These are phyloP conservation scores for Alternaria novae-zelandiae DNA, from an alignment of 2,329 filamentous ascomycete genomes.

Conservation along the genomic window DNA sequence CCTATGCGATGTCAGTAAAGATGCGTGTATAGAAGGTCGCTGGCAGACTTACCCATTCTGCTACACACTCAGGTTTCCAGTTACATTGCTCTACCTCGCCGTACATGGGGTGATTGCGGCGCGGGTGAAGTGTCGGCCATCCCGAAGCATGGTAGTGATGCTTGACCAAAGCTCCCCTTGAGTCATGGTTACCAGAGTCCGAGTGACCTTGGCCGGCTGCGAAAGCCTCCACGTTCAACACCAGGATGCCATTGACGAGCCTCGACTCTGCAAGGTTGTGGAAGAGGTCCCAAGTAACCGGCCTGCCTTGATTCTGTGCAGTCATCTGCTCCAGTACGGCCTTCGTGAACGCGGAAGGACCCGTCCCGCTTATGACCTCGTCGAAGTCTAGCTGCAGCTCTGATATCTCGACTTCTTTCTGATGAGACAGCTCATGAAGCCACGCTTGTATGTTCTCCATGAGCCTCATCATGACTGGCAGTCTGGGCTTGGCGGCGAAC, in stretches of 20 bases:
- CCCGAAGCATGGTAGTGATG: constrained; percentile 78
- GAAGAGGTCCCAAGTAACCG: constrained; percentile 68
- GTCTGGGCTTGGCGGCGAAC: constrained; percentile 71
- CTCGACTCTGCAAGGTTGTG: constrained; percentile 71
- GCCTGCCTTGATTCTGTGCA: constrained; percentile 49
- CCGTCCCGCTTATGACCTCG: constrained; percentile 75
- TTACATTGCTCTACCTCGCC: constrained; percentile 75
- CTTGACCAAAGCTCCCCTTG: constrained; percentile 70
- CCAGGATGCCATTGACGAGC: constrained; percentile 67
- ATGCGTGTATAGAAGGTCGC: neutral
- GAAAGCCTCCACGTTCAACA: constrained; percentile 74
- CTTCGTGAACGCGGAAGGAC: constrained; percentile 71
- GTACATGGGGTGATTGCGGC: constrained; percentile 71
- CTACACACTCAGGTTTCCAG: constrained; percentile 70
- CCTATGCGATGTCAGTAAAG: constrained; percentile 40
- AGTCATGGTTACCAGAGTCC: constrained; percentile 72
- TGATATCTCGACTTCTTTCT: constrained; percentile 65
- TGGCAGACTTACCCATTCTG: constrained; percentile 57
- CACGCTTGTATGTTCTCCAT: constrained; percentile 73
- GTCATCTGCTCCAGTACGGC: constrained; percentile 72
- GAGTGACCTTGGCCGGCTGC: constrained; percentile 77
- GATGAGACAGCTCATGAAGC: constrained; percentile 65
- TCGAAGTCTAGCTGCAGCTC: constrained; percentile 73
- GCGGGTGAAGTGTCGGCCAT: constrained; percentile 71
- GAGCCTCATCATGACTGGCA: constrained; percentile 71